Percentiles rank a stretch among this genome's conserved stretches.
Evolutionary conservation across 768 basidiomycete genomes (phyloP).

Genomic region (Russula griseocarnosa): DNA sequence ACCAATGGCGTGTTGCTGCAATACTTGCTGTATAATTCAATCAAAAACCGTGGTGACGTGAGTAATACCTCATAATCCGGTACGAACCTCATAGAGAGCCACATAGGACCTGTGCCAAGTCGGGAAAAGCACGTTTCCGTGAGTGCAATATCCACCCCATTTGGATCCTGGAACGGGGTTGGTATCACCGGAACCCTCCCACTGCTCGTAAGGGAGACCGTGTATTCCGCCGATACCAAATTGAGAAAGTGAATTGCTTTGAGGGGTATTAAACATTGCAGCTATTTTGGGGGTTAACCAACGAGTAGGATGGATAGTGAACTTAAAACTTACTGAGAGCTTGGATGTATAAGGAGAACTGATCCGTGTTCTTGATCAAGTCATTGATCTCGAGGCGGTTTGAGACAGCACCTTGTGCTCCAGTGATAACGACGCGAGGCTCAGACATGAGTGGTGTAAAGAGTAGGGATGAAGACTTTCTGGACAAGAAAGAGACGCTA

Average conservation of each 20-base stretch:
- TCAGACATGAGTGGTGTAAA: conserved; percentile 9
- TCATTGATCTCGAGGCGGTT: conserved; percentile 21
- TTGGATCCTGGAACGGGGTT: conserved; percentile 29
- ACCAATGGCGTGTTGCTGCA: conserved; percentile 39
- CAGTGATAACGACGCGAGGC: conserved; percentile 11
- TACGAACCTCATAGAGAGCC: conserved; percentile 8
- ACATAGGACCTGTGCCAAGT: conserved; percentile 49
- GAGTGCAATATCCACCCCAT: conserved; percentile 50
- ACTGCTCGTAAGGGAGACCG: conserved; percentile 45
- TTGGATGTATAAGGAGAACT: conserved; percentile 50
- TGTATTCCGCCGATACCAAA: conserved; percentile 51
- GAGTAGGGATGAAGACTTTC: background rate
- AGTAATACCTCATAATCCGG: background rate
- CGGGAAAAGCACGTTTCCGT: conserved; percentile 50
- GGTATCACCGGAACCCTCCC: conserved; percentile 40
- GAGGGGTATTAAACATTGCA: conserved; percentile 33
- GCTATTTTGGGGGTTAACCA: conserved; percentile 28
- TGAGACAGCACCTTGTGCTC: conserved; percentile 11
- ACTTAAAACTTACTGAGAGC: conserved; percentile 41
- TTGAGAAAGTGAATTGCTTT: conserved; percentile 38
- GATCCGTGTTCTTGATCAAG: conserved; percentile 39
- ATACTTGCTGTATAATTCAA: conserved; percentile 41
- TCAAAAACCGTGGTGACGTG: background rate
- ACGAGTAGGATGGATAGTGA: background rate
- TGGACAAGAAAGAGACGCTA: background rate